Evolutionary conservation across 257 asterid species (phyloP), one percentile per base, ranked within the genome.

Genomic region (Salvia hispanica): DNA sequence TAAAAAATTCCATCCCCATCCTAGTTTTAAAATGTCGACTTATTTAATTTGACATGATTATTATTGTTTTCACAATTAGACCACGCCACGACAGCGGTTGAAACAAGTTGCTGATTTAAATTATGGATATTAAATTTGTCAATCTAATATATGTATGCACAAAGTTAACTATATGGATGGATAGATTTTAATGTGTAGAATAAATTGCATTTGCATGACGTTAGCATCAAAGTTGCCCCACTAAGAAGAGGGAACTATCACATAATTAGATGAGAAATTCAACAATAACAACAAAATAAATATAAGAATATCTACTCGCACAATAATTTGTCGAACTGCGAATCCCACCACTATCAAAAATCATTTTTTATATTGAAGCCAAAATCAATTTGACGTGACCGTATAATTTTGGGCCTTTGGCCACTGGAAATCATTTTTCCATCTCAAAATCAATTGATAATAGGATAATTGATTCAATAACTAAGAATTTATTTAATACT

Each of bases 221-320:
- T 62, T 21, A 62, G 21, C 67, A 62, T 18, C 52, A 42, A 43
- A 3, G 15, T 18, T 10, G 66, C 51, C 66, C 66, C 66, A 61
- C 66, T 61, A 25, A 8, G 25, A 51, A 51, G 47, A 37, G 31
- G 9, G 9, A n/a, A 14, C 0, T 44, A 25, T 62, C 56, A 62
- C 55, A 62, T 11, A 62, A 43, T 12, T 12, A 45, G 57, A 11
- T 63, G 57, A 11, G n/a, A 46, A 63, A 46, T 46, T n/a, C 45
- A 45, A 45, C 55, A 21, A 4, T 36, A 40, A 42, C 52, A 40
- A 60, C 50, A 37, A 16, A 37, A n/a, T 7, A 10, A 42, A 63
- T 62, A 45, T 25, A 28, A 4, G 39, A 45, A 63, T 63, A 63
- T 63, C 68, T 4, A 46, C 4, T 62, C 55, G 42, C 68, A 62